Evolutionary conservation across 2,329 filamentous ascomycete genomes (phyloP).

Genomic region (Stachybotrys elegans): DNA sequence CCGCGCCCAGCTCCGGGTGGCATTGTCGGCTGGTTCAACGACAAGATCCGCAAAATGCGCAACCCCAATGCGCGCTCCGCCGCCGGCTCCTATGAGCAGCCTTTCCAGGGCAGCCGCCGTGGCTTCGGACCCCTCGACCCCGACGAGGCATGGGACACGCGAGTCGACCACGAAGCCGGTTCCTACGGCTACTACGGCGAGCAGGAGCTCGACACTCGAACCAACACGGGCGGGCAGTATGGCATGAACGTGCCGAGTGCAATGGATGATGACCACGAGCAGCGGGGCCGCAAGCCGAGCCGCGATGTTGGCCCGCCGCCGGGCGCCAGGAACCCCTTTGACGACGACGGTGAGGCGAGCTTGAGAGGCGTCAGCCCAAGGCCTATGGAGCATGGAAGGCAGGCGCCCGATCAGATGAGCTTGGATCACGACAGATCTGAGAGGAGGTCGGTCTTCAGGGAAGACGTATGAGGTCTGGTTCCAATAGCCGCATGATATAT

Average conservation of each 20-base stretch:
- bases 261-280: conserved; percentile 22
- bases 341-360: conserved; percentile 60
- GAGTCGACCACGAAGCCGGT: conserved; percentile 70
- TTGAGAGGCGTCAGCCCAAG: conserved; percentile 70
- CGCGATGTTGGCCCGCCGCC: conserved; percentile 28
- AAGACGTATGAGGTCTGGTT: conserved; percentile 52
- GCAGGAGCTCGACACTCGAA: conserved; percentile 57
- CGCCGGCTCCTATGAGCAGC: conserved; percentile 67
- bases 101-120: conserved; percentile 38
- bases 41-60: conserved; percentile 58
- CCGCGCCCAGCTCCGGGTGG: conserved; percentile 55
- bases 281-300: conserved; percentile 38
- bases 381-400: conserved; percentile 50
- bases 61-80: conserved; percentile 62
- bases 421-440: conserved; percentile 56
- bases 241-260: conserved; percentile 42
- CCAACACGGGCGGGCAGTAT: conserved; percentile 33
- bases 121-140: conserved; percentile 69
- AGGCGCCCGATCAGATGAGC: conserved; percentile 28
- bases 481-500: too few species aligned
- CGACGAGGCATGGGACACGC: conserved; percentile 80
- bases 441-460: conserved; percentile 64
- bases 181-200: conserved; percentile 70
- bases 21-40: conserved; percentile 67
- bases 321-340: conserved; percentile 59